Percentiles rank a stretch among this genome's conserved stretches.
These are phyloP conservation scores for Zygoascus biomembranicola DNA, from an alignment of 805 yeast genomes.

Conservation along the genomic window DNA sequence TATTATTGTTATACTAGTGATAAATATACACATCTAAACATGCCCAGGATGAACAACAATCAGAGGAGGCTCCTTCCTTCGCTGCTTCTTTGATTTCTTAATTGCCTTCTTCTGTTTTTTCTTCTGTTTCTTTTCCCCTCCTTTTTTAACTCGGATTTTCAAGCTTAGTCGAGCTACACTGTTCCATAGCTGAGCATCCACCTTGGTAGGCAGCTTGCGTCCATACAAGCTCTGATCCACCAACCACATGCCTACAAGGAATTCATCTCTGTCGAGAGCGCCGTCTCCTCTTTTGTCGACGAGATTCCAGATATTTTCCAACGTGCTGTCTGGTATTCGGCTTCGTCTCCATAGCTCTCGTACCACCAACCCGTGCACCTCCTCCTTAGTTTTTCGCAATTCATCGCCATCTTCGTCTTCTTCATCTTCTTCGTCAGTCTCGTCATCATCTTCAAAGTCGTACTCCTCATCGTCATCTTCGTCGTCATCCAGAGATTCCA, in stretches of 20 bases:
- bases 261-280: conserved; percentile 67
- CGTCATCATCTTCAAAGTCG: conserved; percentile 14
- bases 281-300: conserved; percentile 56
- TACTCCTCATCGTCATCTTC: conserved; percentile 17
- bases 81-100: background rate
- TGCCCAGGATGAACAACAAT: background rate
- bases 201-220: conserved; percentile 67
- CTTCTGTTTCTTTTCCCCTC: conserved; percentile 11
- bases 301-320: conserved; percentile 65
- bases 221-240: conserved; percentile 96
- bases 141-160: conserved; percentile 24
- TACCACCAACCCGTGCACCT: conserved; percentile 56
- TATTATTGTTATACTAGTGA: background rate
- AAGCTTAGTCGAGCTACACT: conserved; percentile 47
- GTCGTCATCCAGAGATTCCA: conserved; percentile 8
- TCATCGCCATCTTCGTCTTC: conserved; percentile 20
- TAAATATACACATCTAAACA: background rate
- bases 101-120: conserved; percentile 9
- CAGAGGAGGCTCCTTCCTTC: background rate
- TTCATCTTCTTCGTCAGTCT: conserved; percentile 10
- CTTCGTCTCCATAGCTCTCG: conserved; percentile 76
- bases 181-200: conserved; percentile 69
- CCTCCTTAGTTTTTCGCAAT: conserved; percentile 14
- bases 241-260: conserved; percentile 95
- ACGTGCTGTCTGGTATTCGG: conserved; percentile 52